Base-by-base conservation (phyloP, 2,329 filamentous ascomycete genomes). In the Metarhizium robertsii region DNA sequence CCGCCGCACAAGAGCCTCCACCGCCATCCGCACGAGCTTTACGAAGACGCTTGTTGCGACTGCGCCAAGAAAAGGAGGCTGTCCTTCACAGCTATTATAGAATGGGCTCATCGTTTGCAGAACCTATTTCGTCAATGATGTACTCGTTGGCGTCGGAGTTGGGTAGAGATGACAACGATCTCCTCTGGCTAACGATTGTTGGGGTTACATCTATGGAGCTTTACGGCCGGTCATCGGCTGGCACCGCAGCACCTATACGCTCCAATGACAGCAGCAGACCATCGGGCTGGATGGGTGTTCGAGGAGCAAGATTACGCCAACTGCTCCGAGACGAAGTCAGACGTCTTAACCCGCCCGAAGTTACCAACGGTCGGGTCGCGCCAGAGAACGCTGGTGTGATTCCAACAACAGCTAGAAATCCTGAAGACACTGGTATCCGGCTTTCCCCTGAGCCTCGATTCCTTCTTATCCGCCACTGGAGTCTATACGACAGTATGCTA, bases 401-500 rank as follows among this genome's bases (percentile, higher is more conserved):
- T 53, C 91, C 90, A 7, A 96, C 90, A 0, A 91, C 90, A 25
- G 92, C 91, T 7, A 80, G 88, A 58, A 94, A 88, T 59, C 90
- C 94, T 6, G 92, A 92, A 54, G 94, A 99, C 70, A 95, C 85
- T 10, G 88, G 90, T 52, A 97, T 99, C 61, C 85, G 92, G 25
- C 76, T 99, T 43, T 96, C 92, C 0, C 94, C 94, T 0, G 94
- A 99, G 66, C 95, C 94, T 10, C 87, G 89, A 45, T 96, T 99
- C 62, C 80, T 97, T 30, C 81, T 99, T 0, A 89, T 97, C 53
- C 80, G 94, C 38, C 94, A 99, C 69, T 99, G 94, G 94, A 96
- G 90, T 62, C 77, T 99, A 14, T 97, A 97, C 70, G 94, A 99
- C 66, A 96, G 91, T 69, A 97, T 99, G 94, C 79, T 97, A 13